Base-by-base conservation (phyloP, 768 basidiomycete genomes). In the Suillus decipiens region DNA sequence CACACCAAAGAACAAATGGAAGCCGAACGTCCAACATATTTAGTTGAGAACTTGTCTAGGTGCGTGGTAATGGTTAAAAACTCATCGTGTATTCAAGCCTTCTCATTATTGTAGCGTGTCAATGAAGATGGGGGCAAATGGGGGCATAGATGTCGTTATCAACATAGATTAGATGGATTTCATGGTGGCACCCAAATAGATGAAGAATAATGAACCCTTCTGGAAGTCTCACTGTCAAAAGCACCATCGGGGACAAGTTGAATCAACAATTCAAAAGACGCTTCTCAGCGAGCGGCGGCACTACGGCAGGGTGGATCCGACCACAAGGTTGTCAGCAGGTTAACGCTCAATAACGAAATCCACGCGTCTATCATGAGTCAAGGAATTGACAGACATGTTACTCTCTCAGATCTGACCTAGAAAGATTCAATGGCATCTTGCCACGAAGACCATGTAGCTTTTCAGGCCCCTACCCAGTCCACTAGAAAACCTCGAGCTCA, bases 21-120 rank as follows among this genome's bases (percentile, higher is more conserved):
- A 66, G 86, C 81, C 8, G 84, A 84, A 12, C 69, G 80, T 45
- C 85, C 90, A 2, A 84, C 87, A 66, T 92, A 84, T 72, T 78
- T 96, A 31, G 87, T 95, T 31, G 75, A 84, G 45, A 82, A 96
- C 75, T 76, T 98, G 68, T 81, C 89, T 1, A 84, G 82, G 93
- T 88, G 73, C 68, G 79, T 62, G 34, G 17, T n/a, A 37, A 58
- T 39, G 33, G 19, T n/a, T 42, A 2, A 2, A 10, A 42, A 22
- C 61, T 59, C 4, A 37, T 50, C 11, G 6, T 51, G 31, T 64
- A 36, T 58, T 68, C 54, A 66, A 33, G 3, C 22, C 3, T 19
- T 24, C 22, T 48, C 28, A 15, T 19, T 17, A 36, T 47, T 1
- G 33, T 37, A 77, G 73, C 34, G 68, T 75, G 67, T 65, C 69